Percentiles rank a stretch among this genome's conserved stretches.
These are phyloP conservation scores for Tetracladium marchalianum DNA, from an alignment of 495 filamentous ascomycete genomes.

Conservation along the genomic window DNA sequence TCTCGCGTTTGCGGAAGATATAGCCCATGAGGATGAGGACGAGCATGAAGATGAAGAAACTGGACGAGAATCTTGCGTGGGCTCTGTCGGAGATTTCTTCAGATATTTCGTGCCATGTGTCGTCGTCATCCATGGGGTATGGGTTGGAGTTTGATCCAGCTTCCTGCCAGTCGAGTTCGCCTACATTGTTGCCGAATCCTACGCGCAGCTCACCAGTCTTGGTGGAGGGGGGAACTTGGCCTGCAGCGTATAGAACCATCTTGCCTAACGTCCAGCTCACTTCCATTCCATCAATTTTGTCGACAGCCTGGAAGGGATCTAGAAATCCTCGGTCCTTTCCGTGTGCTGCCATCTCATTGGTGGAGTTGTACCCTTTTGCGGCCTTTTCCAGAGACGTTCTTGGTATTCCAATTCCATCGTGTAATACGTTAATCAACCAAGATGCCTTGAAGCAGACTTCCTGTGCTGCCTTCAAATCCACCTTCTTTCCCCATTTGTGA, in stretches of 20 bases:
- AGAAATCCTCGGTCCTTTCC: constrained; percentile 73
- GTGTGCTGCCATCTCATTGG: constrained; percentile 54
- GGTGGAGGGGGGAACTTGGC: constrained; percentile 58
- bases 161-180: constrained; percentile 65
- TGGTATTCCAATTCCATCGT: constrained; percentile 91
- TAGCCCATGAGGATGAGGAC: constrained; percentile 58
- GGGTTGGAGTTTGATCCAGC: constrained; percentile 55
- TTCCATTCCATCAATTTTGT: constrained; percentile 86
- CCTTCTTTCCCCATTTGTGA: constrained; percentile 65
- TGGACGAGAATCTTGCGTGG: constrained; percentile 51
- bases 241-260: constrained; percentile 94
- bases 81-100: constrained; percentile 56
- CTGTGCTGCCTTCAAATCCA: constrained; percentile 60
- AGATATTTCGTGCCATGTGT: constrained; percentile 42
- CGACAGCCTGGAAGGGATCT: constrained; percentile 83
- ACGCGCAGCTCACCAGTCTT: constrained; percentile 54
- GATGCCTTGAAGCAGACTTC: constrained; percentile 97
- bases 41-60: constrained; percentile 68
- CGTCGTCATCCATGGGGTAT: constrained; percentile 34
- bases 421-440: constrained; percentile 93
- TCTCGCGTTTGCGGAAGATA: constrained; percentile 50
- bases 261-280: constrained; percentile 98
- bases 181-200: constrained; percentile 79
- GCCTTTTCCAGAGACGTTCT: constrained; percentile 70
- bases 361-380: constrained; percentile 52